These are phyloP conservation scores for Ogataea philodendri DNA, from an alignment of 805 yeast species.

Conservation along the genomic window DNA sequence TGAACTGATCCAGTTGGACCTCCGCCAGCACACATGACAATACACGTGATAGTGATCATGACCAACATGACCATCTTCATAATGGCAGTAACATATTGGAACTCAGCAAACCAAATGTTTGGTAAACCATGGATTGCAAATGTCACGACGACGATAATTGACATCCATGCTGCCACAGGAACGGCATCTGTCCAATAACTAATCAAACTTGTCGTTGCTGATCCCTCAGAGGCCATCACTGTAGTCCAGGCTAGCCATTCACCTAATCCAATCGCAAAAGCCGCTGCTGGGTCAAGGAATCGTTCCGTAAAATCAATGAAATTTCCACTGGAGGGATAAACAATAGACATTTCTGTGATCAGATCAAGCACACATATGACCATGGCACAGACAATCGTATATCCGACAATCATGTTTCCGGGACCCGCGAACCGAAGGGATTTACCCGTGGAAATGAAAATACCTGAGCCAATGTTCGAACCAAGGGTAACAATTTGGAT, in stretches of 20 bases:
- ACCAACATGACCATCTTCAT: slow-evolving; percentile 12
- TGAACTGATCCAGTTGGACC: slow-evolving; percentile 14
- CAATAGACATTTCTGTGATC: slow-evolving; percentile 14
- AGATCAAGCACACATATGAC: slow-evolving; percentile 13
- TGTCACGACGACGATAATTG: slow-evolving; percentile 12
- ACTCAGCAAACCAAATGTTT: slow-evolving; percentile 14
- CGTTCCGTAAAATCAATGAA: slow-evolving; percentile 14
- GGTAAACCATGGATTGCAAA: slow-evolving; percentile 13
- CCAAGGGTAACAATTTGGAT: slow-evolving; percentile 13
- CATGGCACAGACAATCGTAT: slow-evolving; percentile 14
- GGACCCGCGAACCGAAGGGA: slow-evolving; percentile 13
- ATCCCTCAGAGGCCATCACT: slow-evolving; percentile 16
- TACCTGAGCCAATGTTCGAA: slow-evolving; percentile 14
- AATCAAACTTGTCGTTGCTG: slow-evolving; percentile 13
- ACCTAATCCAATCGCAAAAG: slow-evolving; percentile 14
- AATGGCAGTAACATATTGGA: slow-evolving; percentile 11
- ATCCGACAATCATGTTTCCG: slow-evolving; percentile 15
- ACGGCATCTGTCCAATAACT: slow-evolving; percentile 15
- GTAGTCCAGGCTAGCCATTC: slow-evolving; percentile 17
- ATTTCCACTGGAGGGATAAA: slow-evolving; percentile 15
- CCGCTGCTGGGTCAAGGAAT: slow-evolving; percentile 15
- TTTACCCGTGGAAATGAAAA: slow-evolving; percentile 14
- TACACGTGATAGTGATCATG: slow-evolving; percentile 9
- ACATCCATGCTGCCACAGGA: slow-evolving; percentile 15
- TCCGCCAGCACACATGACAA: slow-evolving; percentile 16